Percentiles rank a stretch among this genome's conserved stretches.
These are phyloP conservation scores for Papiliotrema laurentii DNA, from an alignment of 1,284 basidiomycete genomes.

Conservation along the genomic window DNA sequence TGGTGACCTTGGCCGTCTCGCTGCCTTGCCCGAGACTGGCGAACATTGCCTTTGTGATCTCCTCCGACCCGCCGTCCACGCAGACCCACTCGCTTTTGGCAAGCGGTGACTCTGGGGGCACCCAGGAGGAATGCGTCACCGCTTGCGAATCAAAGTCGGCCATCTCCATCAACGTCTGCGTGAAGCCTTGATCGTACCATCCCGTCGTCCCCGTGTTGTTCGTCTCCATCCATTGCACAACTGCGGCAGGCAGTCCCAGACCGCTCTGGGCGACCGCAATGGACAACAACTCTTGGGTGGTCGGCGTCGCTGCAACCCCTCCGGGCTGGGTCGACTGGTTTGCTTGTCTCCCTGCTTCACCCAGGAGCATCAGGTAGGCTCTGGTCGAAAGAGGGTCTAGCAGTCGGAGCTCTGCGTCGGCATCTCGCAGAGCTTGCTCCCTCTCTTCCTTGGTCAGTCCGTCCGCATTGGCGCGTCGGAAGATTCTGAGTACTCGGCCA, in stretches of 20 bases:
- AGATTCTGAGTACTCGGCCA: background rate
- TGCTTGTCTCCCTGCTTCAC: too few relatives aligned
- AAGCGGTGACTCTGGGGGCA: background rate
- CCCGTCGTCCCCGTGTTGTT: background rate
- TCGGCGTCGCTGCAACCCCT: too few relatives aligned
- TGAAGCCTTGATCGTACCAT: background rate
- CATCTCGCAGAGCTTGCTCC: background rate
- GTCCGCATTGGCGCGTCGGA: background rate
- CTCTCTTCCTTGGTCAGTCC: background rate
- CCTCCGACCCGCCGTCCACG: conserved; percentile 1
- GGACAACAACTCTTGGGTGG: too few relatives aligned
- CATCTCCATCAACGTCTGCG: background rate
- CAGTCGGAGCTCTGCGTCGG: background rate
- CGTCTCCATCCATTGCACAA: background rate
- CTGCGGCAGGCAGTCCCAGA: background rate
- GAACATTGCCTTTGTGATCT: background rate
- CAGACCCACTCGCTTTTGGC: background rate
- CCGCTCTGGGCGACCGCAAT: too few relatives aligned
- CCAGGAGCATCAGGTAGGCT: background rate
- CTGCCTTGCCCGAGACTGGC: background rate
- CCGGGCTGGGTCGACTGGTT: too few relatives aligned
- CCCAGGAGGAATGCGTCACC: background rate
- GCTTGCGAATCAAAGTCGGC: background rate
- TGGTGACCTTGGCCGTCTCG: background rate
- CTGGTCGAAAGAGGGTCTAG: background rate